These are phyloP conservation scores for Pichia sp. DNA, from an alignment of 1,139 yeast species.

Conservation along the genomic window DNA sequence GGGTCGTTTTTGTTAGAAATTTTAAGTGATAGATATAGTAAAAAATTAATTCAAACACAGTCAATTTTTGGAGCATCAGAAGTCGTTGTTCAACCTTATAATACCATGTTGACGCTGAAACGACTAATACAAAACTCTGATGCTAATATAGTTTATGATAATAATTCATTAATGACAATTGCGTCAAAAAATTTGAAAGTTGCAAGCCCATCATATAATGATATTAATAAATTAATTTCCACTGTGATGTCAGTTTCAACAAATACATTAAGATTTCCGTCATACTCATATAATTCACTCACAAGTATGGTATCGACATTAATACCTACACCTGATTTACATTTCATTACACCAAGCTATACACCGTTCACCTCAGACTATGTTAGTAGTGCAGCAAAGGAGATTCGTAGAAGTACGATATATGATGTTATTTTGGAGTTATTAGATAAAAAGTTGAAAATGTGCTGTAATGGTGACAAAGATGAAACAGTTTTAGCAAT, in stretches of 20 bases:
- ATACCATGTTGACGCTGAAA: slow-evolving; percentile 73
- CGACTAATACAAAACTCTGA: slow-evolving; percentile 81
- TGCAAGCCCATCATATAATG: slow-evolving; percentile 50
- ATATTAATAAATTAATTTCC: slow-evolving; percentile 79
- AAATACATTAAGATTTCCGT: slow-evolving; percentile 84
- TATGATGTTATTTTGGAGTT: slow-evolving; percentile 81
- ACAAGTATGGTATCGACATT: slow-evolving; percentile 78
- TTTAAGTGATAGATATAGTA: slow-evolving; percentile 73
- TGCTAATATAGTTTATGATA: slow-evolving; percentile 81
- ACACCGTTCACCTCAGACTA: slow-evolving; percentile 75
- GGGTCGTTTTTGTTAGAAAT: slow-evolving; percentile 79
- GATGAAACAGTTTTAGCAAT: slow-evolving; percentile 58
- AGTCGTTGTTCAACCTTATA: slow-evolving; percentile 96
- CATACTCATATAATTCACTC: slow-evolving; percentile 81
- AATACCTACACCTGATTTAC: slow-evolving; percentile 84
- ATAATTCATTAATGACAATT: slow-evolving; percentile 69
- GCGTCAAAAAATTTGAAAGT: slow-evolving; percentile 46
- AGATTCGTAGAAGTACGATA: slow-evolving; percentile 66
- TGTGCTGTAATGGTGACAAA: slow-evolving; percentile 50
- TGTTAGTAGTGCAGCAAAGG: slow-evolving; percentile 47
- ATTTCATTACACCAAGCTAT: slow-evolving; percentile 78
- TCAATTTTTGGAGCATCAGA: slow-evolving; percentile 86
- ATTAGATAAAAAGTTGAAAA: slow-evolving; percentile 68
- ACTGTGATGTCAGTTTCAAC: slow-evolving; percentile 81
- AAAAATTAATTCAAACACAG: slow-evolving; percentile 77